Evolutionary conservation across 441 rosid species (phyloP).

Genomic region (Jatropha multifida): DNA sequence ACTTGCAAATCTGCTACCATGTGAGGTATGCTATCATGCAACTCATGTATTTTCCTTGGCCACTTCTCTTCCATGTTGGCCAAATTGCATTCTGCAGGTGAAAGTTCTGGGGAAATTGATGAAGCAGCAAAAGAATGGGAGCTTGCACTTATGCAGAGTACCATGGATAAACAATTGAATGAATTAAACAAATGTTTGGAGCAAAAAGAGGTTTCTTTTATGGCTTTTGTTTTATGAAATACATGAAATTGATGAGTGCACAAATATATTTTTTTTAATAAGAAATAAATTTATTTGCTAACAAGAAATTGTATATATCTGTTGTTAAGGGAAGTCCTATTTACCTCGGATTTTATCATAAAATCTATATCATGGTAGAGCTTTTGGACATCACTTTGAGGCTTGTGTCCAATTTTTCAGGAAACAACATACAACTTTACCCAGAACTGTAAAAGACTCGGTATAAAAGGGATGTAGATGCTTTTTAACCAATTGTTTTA

Average conservation of each 20-base stretch:
- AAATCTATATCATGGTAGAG: not conserved
- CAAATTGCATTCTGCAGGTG: constrained; percentile 42
- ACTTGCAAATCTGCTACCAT: not conserved
- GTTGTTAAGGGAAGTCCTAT: constrained; percentile 1
- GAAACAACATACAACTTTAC: not conserved
- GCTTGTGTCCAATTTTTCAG: not conserved
- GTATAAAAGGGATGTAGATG: not conserved
- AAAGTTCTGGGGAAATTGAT: constrained; percentile 64
- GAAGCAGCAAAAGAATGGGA: constrained; percentile 96
- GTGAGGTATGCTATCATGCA: not conserved
- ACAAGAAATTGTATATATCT: not conserved
- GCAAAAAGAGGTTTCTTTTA: constrained; percentile 81
- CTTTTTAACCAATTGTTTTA: not conserved
- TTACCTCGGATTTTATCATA: not conserved
- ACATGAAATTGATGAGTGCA: not conserved
- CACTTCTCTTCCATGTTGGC: constrained; percentile 5
- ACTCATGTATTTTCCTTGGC: constrained; percentile 7
- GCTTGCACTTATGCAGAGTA: constrained; percentile 78
- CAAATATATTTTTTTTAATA: not conserved
- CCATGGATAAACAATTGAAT: constrained; percentile 90
- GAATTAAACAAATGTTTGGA: constrained; percentile 83
- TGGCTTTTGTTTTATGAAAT: constrained; percentile 16
- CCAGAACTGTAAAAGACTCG: not conserved
- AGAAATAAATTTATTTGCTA: not conserved
- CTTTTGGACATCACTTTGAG: not conserved